Conservation (phyloP, 225 moss, liverwort and hornwort genomes). For the Physcomitrium patens region DNA sequence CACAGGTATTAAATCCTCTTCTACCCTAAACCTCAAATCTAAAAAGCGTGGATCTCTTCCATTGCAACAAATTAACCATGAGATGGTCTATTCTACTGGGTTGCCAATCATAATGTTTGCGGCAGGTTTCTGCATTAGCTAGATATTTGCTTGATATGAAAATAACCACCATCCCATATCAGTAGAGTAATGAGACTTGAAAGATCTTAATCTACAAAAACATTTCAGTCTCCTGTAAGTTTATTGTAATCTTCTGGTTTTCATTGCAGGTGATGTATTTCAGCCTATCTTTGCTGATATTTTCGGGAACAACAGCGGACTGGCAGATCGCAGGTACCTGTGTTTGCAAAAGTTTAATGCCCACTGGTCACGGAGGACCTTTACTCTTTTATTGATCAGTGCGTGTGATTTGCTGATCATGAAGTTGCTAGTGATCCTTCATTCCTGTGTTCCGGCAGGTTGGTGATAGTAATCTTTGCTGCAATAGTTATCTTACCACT, state of each 20-base stretch:
- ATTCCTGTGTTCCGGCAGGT: conserved; percentile 42
- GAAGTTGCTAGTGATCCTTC: conserved; percentile 7
- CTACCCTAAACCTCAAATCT: conserved; percentile 10
- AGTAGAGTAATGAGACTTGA: conserved; percentile 14
- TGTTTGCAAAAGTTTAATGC: conserved; percentile 10
- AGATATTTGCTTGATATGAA: conserved; percentile 21
- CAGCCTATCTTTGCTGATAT: conserved; percentile 62
- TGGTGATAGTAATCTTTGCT: conserved; percentile 67
- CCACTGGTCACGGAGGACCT: conserved; percentile 11
- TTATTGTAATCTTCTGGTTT: conserved; percentile 14
- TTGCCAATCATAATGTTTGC: conserved; percentile 15
- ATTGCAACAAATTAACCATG: conserved; percentile 27
- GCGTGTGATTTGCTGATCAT: conserved; percentile 4
- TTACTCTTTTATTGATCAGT: not conserved
- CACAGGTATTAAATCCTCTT: conserved; percentile 61
- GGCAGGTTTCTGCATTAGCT: conserved; percentile 26
- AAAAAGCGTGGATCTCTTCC: conserved; percentile 16
- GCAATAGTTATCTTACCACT: conserved; percentile 70
- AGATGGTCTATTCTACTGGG: conserved; percentile 23
- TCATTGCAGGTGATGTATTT: conserved; percentile 84
- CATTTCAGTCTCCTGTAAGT: conserved; percentile 4
- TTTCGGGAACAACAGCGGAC: conserved; percentile 56
- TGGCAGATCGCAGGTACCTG: conserved; percentile 76
- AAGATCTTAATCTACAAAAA: not conserved
- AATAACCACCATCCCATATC: conserved; percentile 3